These are phyloP conservation scores for Hymenoscyphus salicellus DNA, from an alignment of 2,329 filamentous ascomycete genomes.

Conservation along the genomic window DNA sequence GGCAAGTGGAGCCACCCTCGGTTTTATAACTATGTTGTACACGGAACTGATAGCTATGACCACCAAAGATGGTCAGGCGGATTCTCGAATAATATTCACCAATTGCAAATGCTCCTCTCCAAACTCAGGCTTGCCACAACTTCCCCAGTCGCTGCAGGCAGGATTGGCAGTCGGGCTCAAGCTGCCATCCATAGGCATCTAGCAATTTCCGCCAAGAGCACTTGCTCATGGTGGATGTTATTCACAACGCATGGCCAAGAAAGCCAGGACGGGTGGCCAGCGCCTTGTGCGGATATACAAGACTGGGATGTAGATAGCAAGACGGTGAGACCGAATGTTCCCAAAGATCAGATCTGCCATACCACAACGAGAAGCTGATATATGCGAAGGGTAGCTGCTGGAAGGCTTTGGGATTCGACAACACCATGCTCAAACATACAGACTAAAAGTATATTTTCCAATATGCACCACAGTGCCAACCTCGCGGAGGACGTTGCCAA, in stretches of 20 bases:
- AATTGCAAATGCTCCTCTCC: neutral
- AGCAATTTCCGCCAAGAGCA: neutral
- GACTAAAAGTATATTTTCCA: neutral
- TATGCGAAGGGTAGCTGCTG: neutral
- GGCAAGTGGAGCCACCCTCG: neutral
- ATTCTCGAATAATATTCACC: neutral
- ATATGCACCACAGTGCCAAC: neutral
- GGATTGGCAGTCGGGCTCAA: neutral
- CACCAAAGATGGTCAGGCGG: neutral
- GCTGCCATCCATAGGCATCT: neutral
- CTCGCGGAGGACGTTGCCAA: neutral
- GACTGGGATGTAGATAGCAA: neutral
- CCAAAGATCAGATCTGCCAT: neutral
- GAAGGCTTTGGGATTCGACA: neutral
- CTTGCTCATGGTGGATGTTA: neutral
- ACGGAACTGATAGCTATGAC: neutral
- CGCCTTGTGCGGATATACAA: neutral
- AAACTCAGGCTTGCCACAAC: neutral
- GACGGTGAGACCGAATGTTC: neutral
- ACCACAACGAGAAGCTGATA: neutral
- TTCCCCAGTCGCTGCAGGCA: neutral
- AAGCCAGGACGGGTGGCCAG: neutral
- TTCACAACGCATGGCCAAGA: neutral
- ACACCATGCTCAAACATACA: neutral
- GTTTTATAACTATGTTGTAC: neutral